A percentile compares a stretch with the other conserved stretches of the same genome.
Evolutionary conservation across 2,329 filamentous ascomycete genomes (phyloP).

Genomic region (Alternaria dauci): DNA sequence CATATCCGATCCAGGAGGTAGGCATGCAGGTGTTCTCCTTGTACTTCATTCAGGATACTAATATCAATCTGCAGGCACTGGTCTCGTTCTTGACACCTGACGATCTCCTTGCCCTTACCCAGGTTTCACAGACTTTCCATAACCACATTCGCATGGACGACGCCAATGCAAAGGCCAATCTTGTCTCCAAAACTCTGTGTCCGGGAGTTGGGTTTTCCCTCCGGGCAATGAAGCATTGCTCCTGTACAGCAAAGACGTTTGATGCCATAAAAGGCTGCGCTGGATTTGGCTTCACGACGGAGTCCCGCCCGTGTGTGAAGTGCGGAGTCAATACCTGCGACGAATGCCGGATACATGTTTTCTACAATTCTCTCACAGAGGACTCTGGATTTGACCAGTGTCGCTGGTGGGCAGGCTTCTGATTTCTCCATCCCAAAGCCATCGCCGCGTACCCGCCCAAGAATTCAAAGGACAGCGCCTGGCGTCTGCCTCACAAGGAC

Average conservation of each 20-base stretch:
- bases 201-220: conserved; percentile 8
- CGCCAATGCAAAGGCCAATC: conserved; percentile 11
- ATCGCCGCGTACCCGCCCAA: conserved; percentile 30
- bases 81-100: conserved; percentile 13
- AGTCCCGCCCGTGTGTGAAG: conserved; percentile 27
- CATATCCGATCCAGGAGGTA: conserved; percentile 20
- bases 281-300: conserved; percentile 8
- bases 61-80: conserved; percentile 5
- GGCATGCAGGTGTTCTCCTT: not conserved
- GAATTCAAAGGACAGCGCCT: conserved; percentile 7
- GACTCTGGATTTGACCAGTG: conserved; percentile 27
- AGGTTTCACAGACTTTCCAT: conserved; percentile 11
- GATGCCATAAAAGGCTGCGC: not conserved
- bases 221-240: conserved; percentile 4
- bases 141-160: conserved; percentile 16
- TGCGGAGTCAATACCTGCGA: conserved; percentile 39
- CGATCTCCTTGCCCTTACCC: conserved; percentile 11
- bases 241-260: conserved; percentile 12
- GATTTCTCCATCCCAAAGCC: conserved; percentile 20
- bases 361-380: conserved; percentile 34
- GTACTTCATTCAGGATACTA: not conserved
- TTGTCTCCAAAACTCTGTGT: conserved; percentile 21
- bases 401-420: conserved; percentile 34
- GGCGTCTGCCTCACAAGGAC: conserved; percentile 11
- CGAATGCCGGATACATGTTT: conserved; percentile 40